Base-by-base conservation (phyloP, 2,329 filamentous ascomycete genomes). In the Pseudogymnoascus verrucosus region DNA sequence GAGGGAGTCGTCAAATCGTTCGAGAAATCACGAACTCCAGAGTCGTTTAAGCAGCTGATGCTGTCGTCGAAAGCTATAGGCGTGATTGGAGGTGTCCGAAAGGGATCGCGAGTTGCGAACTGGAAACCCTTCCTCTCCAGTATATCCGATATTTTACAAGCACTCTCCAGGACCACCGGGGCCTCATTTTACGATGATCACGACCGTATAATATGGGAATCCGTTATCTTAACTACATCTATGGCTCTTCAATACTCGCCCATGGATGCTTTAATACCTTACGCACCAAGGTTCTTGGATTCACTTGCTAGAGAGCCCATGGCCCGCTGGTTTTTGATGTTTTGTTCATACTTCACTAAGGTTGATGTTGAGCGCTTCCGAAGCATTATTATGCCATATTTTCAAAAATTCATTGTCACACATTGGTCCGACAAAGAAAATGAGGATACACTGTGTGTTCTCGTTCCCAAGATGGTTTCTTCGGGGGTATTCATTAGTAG, bases 331-430 rank as follows among this genome's bases (percentile, higher is more conserved):
- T 98, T 96, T 73, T 82, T 98, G 47, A 83, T 87, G 0, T 96
- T 98, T 74, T 97, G 91, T 75, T 88, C 88, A 12, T 87, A 90
- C 62, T 87, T 95, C 68, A 88, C 90, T 0, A 84, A 91, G 62
- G 79, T 96, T 37, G 87, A 92, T 54, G 73, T 82, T 1, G 84
- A 88, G 62, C 84, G 90, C 40, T 99, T 98, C 72, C 84, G 86
- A 62, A 87, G 85, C 67, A 79, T 97, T n/a, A 82, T 96, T 34
- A 80, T 93, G 6, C 88, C 86, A 39, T 87, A 90, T 64, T 92
- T 98, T 69, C 90, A 96, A 74, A 91, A 85, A 84, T 90, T 37
- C 16, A 81, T 96, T 66, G 79, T 86, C 34, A 82, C 82, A 5
- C 86, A 90, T 69, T 96, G 91, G 90, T 84, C 85, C 3, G 82